Base-by-base conservation (phyloP, 75 land plant species). In the Selaginella tamariscina region DNA sequence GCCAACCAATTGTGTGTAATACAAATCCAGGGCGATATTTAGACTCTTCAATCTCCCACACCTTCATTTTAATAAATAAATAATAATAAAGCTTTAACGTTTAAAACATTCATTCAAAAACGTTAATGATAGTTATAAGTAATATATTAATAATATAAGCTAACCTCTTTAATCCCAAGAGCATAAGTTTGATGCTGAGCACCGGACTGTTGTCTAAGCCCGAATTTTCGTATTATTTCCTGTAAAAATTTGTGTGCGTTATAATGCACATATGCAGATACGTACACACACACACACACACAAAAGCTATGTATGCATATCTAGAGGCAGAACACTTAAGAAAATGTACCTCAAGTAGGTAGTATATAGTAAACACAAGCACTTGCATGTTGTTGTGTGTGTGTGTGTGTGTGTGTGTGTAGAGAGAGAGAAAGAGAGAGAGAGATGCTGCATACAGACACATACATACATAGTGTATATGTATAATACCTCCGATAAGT, bases 151-250 rank as follows among this genome's bases (percentile, higher is more conserved):
- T 33, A 22, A 65, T 13, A 71, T 1, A 70, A 60, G 30, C 2
- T 1, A 68, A 89, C 98, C 86, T 94, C 98, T 76, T 94, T 94
- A 26, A 94, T 80, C 55, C 98, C 98, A 54, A 94, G 72, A 54
- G 96, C 98, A 78, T 94, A 94, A 20, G 91, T 94, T 66, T 89
- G 98, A 78, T 89, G 96, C 64, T 87, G 91, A 24, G 82, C 90
- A 56, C 72, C 71, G 21, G 75, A 82, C 63, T 87, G 79, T 73
- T 89, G 83, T 65, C 98, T 80, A 32, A 94, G 68, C 21, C 82
- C 76, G 69, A 74, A 80, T 24, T 80, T 68, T 65, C 71, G 78
- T 13, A 94, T 82, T 64, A 94, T 30, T 82, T 78, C 86, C 98
- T 94, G 80, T 30, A 31, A 65, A 31, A 54, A 65, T n/a, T 67